phyloP scores from a whole-genome alignment of 257 asterid species.

The Haberlea rhodopensis region DNA sequence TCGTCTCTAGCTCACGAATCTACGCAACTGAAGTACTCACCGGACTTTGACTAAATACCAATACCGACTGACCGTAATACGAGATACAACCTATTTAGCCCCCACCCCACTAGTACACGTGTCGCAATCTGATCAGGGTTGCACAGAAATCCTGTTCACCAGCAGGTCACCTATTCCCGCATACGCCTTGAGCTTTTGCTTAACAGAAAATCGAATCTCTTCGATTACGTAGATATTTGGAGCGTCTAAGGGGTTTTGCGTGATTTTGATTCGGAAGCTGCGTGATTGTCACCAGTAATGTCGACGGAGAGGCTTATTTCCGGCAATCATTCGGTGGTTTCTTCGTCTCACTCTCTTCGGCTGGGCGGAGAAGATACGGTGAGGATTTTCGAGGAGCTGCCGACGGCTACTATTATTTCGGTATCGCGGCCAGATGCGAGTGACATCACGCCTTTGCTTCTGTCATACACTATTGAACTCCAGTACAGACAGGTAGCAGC shows the following conservation, averaged over 20 bases:
- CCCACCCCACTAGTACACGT: conserved; percentile 35
- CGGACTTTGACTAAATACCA: too few species aligned
- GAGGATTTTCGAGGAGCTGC: conserved; percentile 78
- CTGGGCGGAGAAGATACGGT: conserved; percentile 34
- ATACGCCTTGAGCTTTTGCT: conserved; percentile 22
- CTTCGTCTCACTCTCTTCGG: conserved; percentile 56
- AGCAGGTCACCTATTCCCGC: conserved; percentile 21
- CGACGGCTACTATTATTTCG: conserved; percentile 60
- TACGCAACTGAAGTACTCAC: neutral
- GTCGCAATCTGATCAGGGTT: conserved; percentile 28
- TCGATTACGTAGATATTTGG: conserved; percentile 1
- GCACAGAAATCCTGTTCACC: conserved; percentile 31
- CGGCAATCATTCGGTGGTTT: conserved; percentile 37
- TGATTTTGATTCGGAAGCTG: conserved; percentile 13
- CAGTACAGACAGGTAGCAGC: conserved; percentile 69
- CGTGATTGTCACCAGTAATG: conserved; percentile 34
- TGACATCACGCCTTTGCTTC: conserved; percentile 81
- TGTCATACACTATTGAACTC: conserved; percentile 77
- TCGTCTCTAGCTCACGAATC: conserved; percentile 13
- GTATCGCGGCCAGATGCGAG: conserved; percentile 81
- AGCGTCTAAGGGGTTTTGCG: conserved; percentile 5
- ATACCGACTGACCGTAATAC: too few species aligned
- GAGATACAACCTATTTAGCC: neutral
- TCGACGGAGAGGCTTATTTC: conserved; percentile 66
- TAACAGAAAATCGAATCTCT: neutral